Conservation (phyloP, 1,139 yeast species). For the Groenewaldozyma sp. region DNA sequence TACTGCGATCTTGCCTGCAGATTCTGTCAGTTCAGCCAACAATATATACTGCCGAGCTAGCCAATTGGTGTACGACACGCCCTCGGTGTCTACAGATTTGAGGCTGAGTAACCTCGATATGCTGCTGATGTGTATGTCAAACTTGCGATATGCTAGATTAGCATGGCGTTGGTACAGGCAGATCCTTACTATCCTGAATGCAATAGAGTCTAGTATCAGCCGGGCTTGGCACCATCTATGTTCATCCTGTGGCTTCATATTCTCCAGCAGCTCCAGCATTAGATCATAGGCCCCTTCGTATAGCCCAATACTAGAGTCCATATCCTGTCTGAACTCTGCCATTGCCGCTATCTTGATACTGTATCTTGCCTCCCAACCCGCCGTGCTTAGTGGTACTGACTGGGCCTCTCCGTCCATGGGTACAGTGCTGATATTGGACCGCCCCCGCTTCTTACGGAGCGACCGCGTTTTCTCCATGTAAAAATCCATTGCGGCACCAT, state of each 20-base stretch:
- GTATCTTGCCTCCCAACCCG: constrained; percentile 42
- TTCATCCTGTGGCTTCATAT: constrained; percentile 15
- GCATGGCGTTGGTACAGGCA: constrained; percentile 55
- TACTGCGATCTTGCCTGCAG: constrained; percentile 38
- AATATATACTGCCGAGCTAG: constrained; percentile 38
- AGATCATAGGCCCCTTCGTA: constrained; percentile 43
- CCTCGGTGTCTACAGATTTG: constrained; percentile 18
- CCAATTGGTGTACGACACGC: constrained; percentile 32
- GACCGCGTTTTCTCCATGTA: constrained; percentile 33
- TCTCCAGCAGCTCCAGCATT: constrained; percentile 33
- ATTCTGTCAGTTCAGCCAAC: constrained; percentile 47
- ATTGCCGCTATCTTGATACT: constrained; percentile 41
- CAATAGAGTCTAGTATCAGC: constrained; percentile 46
- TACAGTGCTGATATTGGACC: constrained; percentile 7
- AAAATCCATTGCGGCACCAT: constrained; percentile 35
- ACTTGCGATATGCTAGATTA: constrained; percentile 52
- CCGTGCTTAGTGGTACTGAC: constrained; percentile 20
- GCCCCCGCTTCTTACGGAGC: constrained; percentile 28
- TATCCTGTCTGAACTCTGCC: constrained; percentile 39
- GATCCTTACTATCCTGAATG: constrained; percentile 54
- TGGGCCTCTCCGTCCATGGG: constrained; percentile 3
- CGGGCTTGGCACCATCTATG: constrained; percentile 39
- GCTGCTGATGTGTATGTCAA: constrained; percentile 50
- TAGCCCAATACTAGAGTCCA: constrained; percentile 39
- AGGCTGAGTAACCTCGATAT: constrained; percentile 28